These are phyloP conservation scores for Tetraselmis chui DNA, from an alignment of 139 green algal species.

Conservation along the genomic window DNA sequence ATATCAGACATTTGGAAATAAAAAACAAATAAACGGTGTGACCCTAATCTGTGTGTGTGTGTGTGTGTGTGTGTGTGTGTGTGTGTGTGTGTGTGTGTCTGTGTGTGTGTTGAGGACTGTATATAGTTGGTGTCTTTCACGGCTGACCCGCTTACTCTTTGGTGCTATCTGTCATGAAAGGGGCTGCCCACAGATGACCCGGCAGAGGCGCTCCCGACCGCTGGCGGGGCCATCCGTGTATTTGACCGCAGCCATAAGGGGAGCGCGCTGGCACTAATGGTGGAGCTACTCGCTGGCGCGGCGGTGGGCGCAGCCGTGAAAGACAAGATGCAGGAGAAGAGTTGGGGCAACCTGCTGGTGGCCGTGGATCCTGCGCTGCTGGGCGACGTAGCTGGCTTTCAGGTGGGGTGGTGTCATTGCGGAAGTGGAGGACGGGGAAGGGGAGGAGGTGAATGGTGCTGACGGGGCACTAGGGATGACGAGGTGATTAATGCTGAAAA, in stretches of 20 bases:
- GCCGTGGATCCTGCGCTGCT: conserved; percentile 59
- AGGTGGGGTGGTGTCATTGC: conserved; percentile 21
- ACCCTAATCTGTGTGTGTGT: no score
- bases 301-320: conserved; percentile 60
- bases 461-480: background rate
- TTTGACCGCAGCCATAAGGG: conserved; percentile 74
- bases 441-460: background rate
- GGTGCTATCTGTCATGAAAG: no score
- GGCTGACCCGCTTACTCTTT: no score
- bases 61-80: no score
- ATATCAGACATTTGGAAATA: no score
- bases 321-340: conserved; percentile 59
- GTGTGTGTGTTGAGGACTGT: no score
- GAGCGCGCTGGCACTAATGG: conserved; percentile 60
- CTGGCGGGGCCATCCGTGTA: conserved; percentile 53
- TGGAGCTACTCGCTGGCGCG: conserved; percentile 68
- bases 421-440: conserved; percentile 7
- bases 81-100: no score
- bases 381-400: conserved; percentile 30
- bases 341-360: conserved; percentile 74
- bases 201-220: background rate
- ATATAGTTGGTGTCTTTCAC: no score
- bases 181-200: background rate
- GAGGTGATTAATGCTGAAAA: no score
- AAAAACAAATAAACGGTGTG: no score